Percentiles rank a stretch among this genome's conserved stretches.
phyloP scores from a whole-genome alignment of 73 alveolate species.

The Paraurostyla sp. region DNA sequence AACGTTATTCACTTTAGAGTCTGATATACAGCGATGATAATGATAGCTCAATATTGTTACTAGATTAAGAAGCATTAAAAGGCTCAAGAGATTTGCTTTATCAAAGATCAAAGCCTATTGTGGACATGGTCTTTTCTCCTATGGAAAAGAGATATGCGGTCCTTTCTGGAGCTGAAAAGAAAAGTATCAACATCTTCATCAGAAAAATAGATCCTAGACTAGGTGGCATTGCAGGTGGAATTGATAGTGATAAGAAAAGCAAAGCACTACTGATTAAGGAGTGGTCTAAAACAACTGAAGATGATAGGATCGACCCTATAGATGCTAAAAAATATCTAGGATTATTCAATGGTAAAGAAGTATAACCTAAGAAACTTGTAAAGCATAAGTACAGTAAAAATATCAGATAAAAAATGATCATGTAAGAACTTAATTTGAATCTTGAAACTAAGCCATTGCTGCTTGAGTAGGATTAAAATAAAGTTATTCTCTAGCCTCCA shows the following conservation, averaged over 20 bases:
- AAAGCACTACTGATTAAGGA: constrained; percentile 2
- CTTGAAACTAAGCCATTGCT: no score
- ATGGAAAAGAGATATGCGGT: not conserved
- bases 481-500: no score
- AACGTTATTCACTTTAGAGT: no score
- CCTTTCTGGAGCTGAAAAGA: not conserved
- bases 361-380: no score
- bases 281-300: constrained; percentile 13
- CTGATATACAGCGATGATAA: not conserved
- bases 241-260: not conserved
- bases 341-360: no score
- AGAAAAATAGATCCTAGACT: constrained; percentile 30
- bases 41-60: not conserved
- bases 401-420: not conserved
- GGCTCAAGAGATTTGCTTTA: constrained; percentile 10
- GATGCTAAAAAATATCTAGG: constrained; percentile 16
- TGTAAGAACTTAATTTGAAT: no score
- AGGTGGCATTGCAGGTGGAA: constrained; percentile 10
- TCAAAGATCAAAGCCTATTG: not conserved
- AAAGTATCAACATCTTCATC: not conserved
- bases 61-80: not conserved
- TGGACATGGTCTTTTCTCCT: not conserved
- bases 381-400: not conserved
- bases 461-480: no score
- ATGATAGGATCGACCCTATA: constrained; percentile 11